Conservation (phyloP, 2,329 filamentous ascomycete genomes). For the Ceratocystis cubensis region DNA sequence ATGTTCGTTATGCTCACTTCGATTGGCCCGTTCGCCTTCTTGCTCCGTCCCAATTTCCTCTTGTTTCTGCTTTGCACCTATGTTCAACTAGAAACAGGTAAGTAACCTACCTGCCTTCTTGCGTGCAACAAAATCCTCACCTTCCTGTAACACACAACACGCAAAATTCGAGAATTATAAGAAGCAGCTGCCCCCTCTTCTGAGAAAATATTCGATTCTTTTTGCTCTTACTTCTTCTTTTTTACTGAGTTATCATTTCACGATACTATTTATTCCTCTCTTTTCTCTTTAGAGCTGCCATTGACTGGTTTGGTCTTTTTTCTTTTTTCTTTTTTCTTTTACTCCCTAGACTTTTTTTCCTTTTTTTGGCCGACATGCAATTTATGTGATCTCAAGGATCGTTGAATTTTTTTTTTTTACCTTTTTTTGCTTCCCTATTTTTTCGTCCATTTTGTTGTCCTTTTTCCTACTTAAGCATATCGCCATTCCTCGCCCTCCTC, state of each 20-base stretch:
- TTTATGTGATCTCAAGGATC: slow-evolving; percentile 3
- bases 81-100: background rate
- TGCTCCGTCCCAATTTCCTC: no score
- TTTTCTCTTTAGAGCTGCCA: background rate
- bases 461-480: no score
- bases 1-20: background rate
- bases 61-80: background rate
- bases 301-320: background rate
- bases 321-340: slow-evolving; percentile 21
- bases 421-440: no score
- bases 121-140: slow-evolving; percentile 3
- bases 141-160: slow-evolving; percentile 1
- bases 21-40: background rate
- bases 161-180: background rate
- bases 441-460: no score
- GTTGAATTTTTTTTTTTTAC: slow-evolving; percentile 15
- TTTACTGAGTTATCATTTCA: slow-evolving; percentile 21
- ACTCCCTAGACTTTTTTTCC: slow-evolving; percentile 22
- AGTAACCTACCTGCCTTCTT: background rate
- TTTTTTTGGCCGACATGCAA: slow-evolving; percentile 16
- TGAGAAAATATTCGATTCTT: slow-evolving; percentile 17
- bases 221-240: slow-evolving; percentile 4
- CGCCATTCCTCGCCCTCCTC: background rate
- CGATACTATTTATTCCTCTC: background rate
- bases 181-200: slow-evolving; percentile 13